Evolutionary conservation across 352 stramenopile genomes (phyloP).

Genomic region (Phytophthora palmivora): DNA sequence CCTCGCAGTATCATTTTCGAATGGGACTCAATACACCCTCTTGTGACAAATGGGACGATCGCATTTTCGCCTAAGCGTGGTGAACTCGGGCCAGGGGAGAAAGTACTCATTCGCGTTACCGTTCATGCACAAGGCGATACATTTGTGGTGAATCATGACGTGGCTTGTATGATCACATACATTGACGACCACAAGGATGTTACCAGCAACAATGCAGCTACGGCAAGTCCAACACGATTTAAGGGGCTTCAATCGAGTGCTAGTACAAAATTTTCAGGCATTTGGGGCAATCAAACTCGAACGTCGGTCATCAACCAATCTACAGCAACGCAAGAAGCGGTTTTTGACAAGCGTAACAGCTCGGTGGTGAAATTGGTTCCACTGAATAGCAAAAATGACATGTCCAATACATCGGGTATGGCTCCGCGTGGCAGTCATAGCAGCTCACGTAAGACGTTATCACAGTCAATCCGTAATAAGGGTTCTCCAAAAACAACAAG

Average conservation of each 20-base stretch:
- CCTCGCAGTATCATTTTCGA: slow-evolving; percentile 47
- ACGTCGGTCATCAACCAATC: slow-evolving; percentile 68
- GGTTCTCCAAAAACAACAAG: slow-evolving; percentile 19
- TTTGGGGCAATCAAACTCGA: slow-evolving; percentile 22
- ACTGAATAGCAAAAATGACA: slow-evolving; percentile 12
- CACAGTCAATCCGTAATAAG: slow-evolving; percentile 28
- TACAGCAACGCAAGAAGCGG: slow-evolving; percentile 65
- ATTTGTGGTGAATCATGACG: slow-evolving; percentile 72
- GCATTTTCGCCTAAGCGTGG: slow-evolving; percentile 60
- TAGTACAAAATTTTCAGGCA: slow-evolving; percentile 4
- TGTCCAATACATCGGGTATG: slow-evolving; percentile 5
- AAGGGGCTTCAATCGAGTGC: slow-evolving; percentile 7
- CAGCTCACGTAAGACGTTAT: slow-evolving; percentile 23
- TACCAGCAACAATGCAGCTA: slow-evolving; percentile 25
- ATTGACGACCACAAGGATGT: slow-evolving; percentile 23
- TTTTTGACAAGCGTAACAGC: slow-evolving; percentile 36
- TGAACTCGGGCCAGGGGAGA: slow-evolving; percentile 53
- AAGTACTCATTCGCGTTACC: slow-evolving; percentile 60
- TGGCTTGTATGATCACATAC: slow-evolving; percentile 62
- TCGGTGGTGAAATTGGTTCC: slow-evolving; percentile 8
- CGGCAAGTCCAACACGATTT: slow-evolving; percentile 21
- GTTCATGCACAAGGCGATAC: slow-evolving; percentile 47
- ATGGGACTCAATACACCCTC: slow-evolving; percentile 65
- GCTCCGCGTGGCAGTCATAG: slow-evolving; percentile 19
- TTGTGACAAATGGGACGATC: slow-evolving; percentile 57